A percentile compares a stretch with the other conserved stretches of the same genome.
Conservation (phyloP, 306 rosid genomes). For the Quillaja saponaria region DNA sequence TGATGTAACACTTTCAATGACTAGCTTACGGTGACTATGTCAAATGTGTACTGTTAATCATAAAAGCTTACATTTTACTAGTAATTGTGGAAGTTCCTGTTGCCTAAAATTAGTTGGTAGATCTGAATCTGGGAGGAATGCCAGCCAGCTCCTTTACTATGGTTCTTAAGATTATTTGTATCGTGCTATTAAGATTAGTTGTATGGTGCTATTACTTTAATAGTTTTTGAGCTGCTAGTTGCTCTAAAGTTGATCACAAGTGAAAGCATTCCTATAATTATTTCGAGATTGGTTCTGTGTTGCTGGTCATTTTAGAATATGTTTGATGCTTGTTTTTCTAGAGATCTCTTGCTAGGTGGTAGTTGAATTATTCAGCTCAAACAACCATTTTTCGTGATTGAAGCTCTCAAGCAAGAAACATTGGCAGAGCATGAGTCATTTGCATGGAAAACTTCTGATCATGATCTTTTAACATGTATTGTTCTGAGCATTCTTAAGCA, state of each 20-base stretch:
- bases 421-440: not conserved
- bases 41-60: constrained; percentile 8
- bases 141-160: not conserved
- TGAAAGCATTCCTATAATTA: not conserved
- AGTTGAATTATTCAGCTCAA: not conserved
- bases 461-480: not conserved
- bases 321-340: constrained; percentile 1
- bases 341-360: not conserved
- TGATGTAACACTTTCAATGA: constrained; percentile 23
- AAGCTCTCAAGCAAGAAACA: constrained; percentile 2
- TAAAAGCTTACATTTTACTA: not conserved
- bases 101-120: constrained; percentile 13
- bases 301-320: constrained; percentile 6
- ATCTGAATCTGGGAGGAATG: constrained; percentile 17
- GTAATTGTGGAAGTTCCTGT: constrained; percentile 13
- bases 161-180: constrained; percentile 15
- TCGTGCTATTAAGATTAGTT: constrained; percentile 15
- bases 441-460: too few relatives aligned
- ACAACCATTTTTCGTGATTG: constrained; percentile 1
- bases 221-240: constrained; percentile 5
- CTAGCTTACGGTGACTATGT: constrained; percentile 10
- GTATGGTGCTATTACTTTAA: not conserved
- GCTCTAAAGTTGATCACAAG: not conserved
- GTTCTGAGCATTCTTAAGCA: constrained; percentile 9
- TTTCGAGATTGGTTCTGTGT: not conserved